Evolutionary conservation across 225 moss, liverwort and hornwort species (phyloP), one percentile per base, ranked within the genome.

Genomic region (Thuidium tamariscinum): DNA sequence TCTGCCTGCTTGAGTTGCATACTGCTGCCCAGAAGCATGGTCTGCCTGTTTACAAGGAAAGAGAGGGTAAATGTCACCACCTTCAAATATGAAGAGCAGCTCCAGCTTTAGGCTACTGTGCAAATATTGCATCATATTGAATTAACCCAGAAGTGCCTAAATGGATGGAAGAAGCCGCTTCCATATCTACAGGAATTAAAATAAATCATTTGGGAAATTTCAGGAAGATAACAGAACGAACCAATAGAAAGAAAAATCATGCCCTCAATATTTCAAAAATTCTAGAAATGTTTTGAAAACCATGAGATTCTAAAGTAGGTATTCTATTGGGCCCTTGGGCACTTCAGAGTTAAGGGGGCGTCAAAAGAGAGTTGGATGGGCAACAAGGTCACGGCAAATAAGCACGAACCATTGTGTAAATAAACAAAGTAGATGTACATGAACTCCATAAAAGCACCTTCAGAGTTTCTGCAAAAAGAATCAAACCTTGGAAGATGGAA

Each of bases 401-500:
- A 62, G 59, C 81, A 69, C 16, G 17, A 44, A 84, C 42, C 39
- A 83, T 46, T 48, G 20, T 5, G 27, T 27, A 57, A 84, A 42
- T 27, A 57, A 84, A 42, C 67, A 85, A 54, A 72, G 63, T 32
- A 84, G 64, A 77, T 81, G 67, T 77, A 84, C 41, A 61, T 55
- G 37, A 64, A 86, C 56, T 68, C 56, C 22, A 83, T 64, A 80
- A 27, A 51, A 83, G 46, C 80, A 84, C 70, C 70, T 37, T 30
- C 76, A 56, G 84, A 69, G 56, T 84, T 84, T 76, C 62, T 66
- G 37, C 29, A 61, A 16, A 22, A 34, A 79, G 51, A 63, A 82
- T 77, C 91, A 84, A 77, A 93, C 93, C 92, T 93, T 92, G 75
- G 86, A 76, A 84, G 49, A 46, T 59, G 86, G 87, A 57, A 87